Conservation (phyloP, 768 basidiomycete species). For the Pleurotus citrinopileatus region DNA sequence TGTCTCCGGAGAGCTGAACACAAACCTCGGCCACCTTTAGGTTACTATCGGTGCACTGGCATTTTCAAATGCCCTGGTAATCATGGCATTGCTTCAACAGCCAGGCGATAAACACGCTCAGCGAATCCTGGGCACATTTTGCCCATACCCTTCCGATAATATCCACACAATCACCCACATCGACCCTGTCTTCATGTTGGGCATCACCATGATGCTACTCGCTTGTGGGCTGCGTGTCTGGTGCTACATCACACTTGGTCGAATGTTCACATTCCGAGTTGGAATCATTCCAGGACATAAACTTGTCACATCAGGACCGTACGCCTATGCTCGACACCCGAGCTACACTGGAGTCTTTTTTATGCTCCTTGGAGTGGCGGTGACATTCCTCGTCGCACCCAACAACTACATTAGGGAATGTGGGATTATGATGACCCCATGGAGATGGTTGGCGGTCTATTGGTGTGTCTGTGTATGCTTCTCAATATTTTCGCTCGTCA, state of each 20-base stretch:
- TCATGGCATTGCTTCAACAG: background rate
- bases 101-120: too few species aligned
- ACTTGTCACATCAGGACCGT: conserved; percentile 13
- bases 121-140: background rate
- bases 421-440: conserved; percentile 13
- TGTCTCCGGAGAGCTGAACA: too few species aligned
- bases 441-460: conserved; percentile 17
- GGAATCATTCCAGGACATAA: conserved; percentile 7
- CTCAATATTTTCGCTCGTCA: conserved; percentile 11
- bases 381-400: conserved; percentile 14
- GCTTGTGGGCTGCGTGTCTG: conserved; percentile 1
- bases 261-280: conserved; percentile 15
- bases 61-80: background rate
- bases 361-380: conserved; percentile 1
- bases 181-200: background rate
- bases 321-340: conserved; percentile 14
- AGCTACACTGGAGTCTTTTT: conserved; percentile 15
- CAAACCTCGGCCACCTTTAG: too few species aligned
- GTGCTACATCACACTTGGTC: conserved; percentile 10
- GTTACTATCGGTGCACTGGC: background rate
- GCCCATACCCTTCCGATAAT: background rate
- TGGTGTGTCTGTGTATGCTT: conserved; percentile 10
- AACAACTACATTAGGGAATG: conserved; percentile 25
- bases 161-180: background rate
- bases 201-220: background rate